Conservation (phyloP, 2,329 filamentous ascomycete species). For the Simplicillium sp. region DNA sequence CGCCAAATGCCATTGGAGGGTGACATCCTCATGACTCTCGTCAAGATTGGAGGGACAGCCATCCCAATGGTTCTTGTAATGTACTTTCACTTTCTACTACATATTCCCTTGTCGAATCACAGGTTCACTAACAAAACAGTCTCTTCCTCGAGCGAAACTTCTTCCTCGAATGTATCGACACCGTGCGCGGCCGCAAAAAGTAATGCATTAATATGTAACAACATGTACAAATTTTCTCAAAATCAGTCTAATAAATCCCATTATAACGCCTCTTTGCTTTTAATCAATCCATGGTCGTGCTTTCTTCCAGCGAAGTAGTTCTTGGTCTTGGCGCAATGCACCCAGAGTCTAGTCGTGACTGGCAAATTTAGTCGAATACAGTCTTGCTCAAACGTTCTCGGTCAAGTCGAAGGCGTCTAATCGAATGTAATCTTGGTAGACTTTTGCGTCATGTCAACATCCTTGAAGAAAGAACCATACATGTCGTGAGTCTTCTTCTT, state of each 20-base stretch:
- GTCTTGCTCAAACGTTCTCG: too few species aligned
- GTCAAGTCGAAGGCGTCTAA: too few species aligned
- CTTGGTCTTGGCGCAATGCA: too few species aligned
- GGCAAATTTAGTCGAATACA: too few species aligned
- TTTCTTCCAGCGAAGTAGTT: too few species aligned
- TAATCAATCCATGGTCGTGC: too few species aligned
- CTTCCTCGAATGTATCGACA: constrained; percentile 39
- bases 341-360: too few species aligned
- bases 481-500: constrained; percentile 98
- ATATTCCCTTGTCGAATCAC: too few species aligned
- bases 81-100: constrained; percentile 40
- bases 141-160: constrained; percentile 44
- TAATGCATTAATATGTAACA: constrained; percentile 10
- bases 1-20: constrained; percentile 14
- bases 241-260: too few species aligned
- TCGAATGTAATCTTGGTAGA: constrained; percentile 92
- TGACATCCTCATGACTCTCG: constrained; percentile 20
- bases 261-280: too few species aligned
- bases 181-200: constrained; percentile 24
- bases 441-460: constrained; percentile 73
- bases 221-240: too few species aligned
- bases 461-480: constrained; percentile 93
- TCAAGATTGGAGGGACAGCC: constrained; percentile 39
- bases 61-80: constrained; percentile 43
- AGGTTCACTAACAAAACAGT: constrained; percentile 21